Base-by-base conservation (phyloP, 805 yeast genomes). In the Spathaspora hagerdaliae region DNA sequence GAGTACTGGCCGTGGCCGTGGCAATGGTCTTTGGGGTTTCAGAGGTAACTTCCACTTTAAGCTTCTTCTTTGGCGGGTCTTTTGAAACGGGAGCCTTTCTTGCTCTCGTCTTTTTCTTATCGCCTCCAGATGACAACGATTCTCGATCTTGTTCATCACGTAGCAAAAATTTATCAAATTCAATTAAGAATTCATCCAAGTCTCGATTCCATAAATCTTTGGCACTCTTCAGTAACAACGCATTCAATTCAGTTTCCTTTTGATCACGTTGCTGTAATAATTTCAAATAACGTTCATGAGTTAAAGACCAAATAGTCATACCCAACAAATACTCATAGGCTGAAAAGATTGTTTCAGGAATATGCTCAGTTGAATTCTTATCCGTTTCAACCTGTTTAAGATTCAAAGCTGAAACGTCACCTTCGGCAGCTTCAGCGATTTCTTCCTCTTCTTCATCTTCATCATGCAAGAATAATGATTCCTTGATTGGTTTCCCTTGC, bases 281-380 rank as follows among this genome's bases (percentile, higher is more conserved):
- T 53, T 79, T 83, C 57, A 88, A 91, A 60, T 91, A 94, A 55
- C 94, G 79, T 66, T 94, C 99, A 47, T 75, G 77, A 0, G 99
- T 92, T 59, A 94, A 78, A 34, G 97, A 85, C 94, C 97, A 89
- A 52, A 94, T 83, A 32, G 90, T 80, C 96, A 94, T 87, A 44
- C 94, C 95, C 43, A 94, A 73, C 51, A 94, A 73, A 56, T 94
- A 94, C 58, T 94, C 98, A 64, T 81, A 92, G 6, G 83, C 74
- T 8, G 89, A 79, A 42, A 75, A 74, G 12, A 78, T 67, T 24
- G 81, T 84, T 41, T 73, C 76, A n/a, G 79, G 77, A 19, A 62
- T 64, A 44, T 71, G 74, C 59, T 77, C 63, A 63, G 59, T 64
- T n/a, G 54, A 69, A 12, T 61, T 55, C 10, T 48, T 42, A 14